phyloP scores from a whole-genome alignment of 108 stramenopile species.

The Discostella stelligeroides region DNA sequence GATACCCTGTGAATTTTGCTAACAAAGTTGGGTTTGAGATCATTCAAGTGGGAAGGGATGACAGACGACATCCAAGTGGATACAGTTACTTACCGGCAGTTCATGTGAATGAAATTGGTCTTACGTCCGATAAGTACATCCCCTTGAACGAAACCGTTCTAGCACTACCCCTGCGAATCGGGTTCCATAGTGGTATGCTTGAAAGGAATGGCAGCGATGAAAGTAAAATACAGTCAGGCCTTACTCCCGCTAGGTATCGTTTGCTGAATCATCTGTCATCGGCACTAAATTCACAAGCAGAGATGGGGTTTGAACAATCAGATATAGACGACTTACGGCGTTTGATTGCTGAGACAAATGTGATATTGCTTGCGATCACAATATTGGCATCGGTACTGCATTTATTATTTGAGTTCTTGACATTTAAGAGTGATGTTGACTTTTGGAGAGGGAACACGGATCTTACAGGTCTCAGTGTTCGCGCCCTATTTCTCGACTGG shows the following conservation, averaged over 20 bases:
- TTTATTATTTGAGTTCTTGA: slow-evolving; percentile 93
- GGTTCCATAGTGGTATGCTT: slow-evolving; percentile 72
- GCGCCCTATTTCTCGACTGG: slow-evolving; percentile 87
- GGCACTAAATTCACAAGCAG: slow-evolving; percentile 79
- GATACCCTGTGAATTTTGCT: slow-evolving; percentile 71
- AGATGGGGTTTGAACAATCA: slow-evolving; percentile 89
- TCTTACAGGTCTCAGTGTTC: slow-evolving; percentile 82
- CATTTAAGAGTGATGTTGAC: slow-evolving; percentile 92
- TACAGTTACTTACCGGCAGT: slow-evolving; percentile 80
- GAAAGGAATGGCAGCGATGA: slow-evolving; percentile 50
- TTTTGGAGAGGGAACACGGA: slow-evolving; percentile 93
- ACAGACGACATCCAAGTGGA: slow-evolving; percentile 56
- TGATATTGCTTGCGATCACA: slow-evolving; percentile 87
- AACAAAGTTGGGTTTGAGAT: slow-evolving; percentile 63
- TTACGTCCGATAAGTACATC: slow-evolving; percentile 93
- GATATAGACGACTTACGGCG: slow-evolving; percentile 91
- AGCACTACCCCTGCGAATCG: slow-evolving; percentile 81
- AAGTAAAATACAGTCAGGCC: slow-evolving; percentile 55
- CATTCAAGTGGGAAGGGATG: slow-evolving; percentile 42
- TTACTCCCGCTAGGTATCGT: slow-evolving; percentile 82
- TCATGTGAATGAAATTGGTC: slow-evolving; percentile 92
- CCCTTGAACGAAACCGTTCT: slow-evolving; percentile 89
- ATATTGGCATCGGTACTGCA: slow-evolving; percentile 90
- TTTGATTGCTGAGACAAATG: slow-evolving; percentile 79
- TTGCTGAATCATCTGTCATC: slow-evolving; percentile 77